Evolutionary conservation across 108 stramenopile species (phyloP), one percentile per base, ranked within the genome.

Genomic region (Licmophora abbreviata): DNA sequence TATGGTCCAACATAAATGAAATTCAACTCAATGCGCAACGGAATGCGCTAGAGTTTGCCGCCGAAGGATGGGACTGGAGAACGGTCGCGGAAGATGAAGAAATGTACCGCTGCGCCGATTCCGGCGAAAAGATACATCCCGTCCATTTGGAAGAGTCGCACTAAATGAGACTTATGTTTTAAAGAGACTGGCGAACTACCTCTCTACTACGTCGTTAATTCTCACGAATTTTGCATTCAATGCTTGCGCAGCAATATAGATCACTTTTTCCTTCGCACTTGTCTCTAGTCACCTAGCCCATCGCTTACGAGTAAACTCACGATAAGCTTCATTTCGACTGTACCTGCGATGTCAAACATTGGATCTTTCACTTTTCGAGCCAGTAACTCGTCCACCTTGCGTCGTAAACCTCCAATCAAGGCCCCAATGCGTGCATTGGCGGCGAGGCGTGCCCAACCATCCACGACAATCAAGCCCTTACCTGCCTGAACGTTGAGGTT

Each of bases 351-450:
- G 21, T 82, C 80, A 22, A 85, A 35, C 0, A 48, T 48, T 10
- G 89, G 85, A 17, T 92, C 72, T 0, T 52, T 51, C 22, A 82
- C 62, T 53, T 92, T 92, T 29, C 61, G 18, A 3, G 60, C 59
- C 30, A 92, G 53, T 11, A 95, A 60, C 6, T 65, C 55, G 55
- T 95, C 94, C 48, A 95, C 56, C 56, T 59, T 74, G 33, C 55
- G 43, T 27, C 90, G 73, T 27, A 96, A 64, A n/a, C 79, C 84
- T 17, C 83, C 81, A 31, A 96, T 77, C 56, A 96, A 67, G 11
- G 91, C 85, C 10, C 90, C 95, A 34, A 94, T 94, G 11, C 89
- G 66, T 18, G 92, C 85, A 64, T 87, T 83, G 0, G 93, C 92
- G 25, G 85, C 68, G 26, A 96, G 73, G 27, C 66, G 59, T 26